These are phyloP conservation scores for Trametes sp. DNA, from an alignment of 1,284 basidiomycete species.

Conservation along the genomic window DNA sequence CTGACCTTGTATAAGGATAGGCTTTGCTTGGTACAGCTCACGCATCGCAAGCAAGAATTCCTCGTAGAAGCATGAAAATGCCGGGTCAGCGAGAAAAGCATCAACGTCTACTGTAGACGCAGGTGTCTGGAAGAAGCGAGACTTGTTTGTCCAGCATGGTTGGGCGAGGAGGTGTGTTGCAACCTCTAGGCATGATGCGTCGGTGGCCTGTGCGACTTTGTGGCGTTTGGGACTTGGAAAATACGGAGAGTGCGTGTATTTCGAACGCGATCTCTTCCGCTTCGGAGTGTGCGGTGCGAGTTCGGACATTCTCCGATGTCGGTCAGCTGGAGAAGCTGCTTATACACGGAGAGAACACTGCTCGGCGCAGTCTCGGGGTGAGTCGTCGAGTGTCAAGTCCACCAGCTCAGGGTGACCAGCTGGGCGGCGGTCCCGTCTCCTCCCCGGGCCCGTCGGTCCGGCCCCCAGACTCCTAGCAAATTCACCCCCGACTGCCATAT, in stretches of 20 bases:
- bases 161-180: not conserved
- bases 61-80: slow-evolving; percentile 26
- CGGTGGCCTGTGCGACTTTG: not conserved
- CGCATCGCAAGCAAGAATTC: slow-evolving; percentile 22
- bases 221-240: slow-evolving; percentile 16
- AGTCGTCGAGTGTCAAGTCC: not conserved
- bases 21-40: slow-evolving; percentile 33
- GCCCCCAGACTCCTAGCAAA: slow-evolving; percentile 4
- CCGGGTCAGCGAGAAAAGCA: not conserved
- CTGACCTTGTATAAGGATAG: slow-evolving; percentile 36
- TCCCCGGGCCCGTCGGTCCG: not conserved
- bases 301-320: not conserved
- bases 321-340: not conserved
- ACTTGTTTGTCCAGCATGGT: slow-evolving; percentile 2
- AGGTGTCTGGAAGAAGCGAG: slow-evolving; percentile 23
- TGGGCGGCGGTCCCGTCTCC: too few species aligned
- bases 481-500: not conserved
- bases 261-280: slow-evolving; percentile 5
- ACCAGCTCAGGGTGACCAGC: too few species aligned
- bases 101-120: not conserved
- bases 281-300: not conserved
- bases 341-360: too few species aligned
- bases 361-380: not conserved
- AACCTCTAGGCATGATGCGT: not conserved
- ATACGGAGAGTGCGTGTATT: slow-evolving; percentile 9